Evolutionary conservation across 2,329 filamentous ascomycete genomes (phyloP), one percentile per base, ranked within the genome.

Genomic region (Pseudofabraea citricarpa): DNA sequence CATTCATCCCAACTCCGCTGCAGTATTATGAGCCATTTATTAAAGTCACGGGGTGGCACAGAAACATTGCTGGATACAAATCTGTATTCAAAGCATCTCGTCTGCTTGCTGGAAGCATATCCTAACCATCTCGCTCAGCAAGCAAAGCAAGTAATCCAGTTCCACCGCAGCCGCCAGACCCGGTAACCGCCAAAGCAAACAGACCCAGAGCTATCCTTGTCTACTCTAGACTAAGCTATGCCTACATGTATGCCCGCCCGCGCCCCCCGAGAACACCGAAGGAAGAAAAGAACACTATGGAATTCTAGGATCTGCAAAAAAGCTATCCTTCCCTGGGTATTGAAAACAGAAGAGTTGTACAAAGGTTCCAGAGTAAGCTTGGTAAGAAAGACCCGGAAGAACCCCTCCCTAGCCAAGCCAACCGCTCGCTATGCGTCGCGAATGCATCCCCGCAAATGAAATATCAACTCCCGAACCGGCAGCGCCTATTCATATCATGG

Each of bases 321-420:
- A 55, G 52, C 55, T 51, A 51, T 56, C 53, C 55, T 55, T 52
- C 55, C 55, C 49, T 48, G 47, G 27, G 18, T 44, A 32, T 39
- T 46, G 40, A 29, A 20, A 22, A 33, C 22, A 35, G 21, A 31
- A n/a, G 9, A 41, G n/a, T 9, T 12, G 29, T 50, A 54, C 47
- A 48, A 22, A n/a, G n/a, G n/a, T n/a, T n/a, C 31, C 24, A 29
- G 41, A 50, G 52, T 54, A 52, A 55, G 54, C 54, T 46, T n/a
- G n/a, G n/a, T n/a, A n/a, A n/a, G n/a, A n/a, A n/a, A n/a, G n/a
- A n/a, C n/a, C n/a, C n/a, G n/a, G n/a, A n/a, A n/a, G n/a, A n/a
- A n/a, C n/a, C n/a, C n/a, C n/a, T n/a, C n/a, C n/a, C n/a, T n/a
- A n/a, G n/a, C n/a, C n/a, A n/a, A n/a, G n/a, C n/a, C n/a, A n/a